Evolutionary conservation across 106 monocot genomes (phyloP), one percentile per base, ranked within the genome.

Genomic region (Dioscorea alata): DNA sequence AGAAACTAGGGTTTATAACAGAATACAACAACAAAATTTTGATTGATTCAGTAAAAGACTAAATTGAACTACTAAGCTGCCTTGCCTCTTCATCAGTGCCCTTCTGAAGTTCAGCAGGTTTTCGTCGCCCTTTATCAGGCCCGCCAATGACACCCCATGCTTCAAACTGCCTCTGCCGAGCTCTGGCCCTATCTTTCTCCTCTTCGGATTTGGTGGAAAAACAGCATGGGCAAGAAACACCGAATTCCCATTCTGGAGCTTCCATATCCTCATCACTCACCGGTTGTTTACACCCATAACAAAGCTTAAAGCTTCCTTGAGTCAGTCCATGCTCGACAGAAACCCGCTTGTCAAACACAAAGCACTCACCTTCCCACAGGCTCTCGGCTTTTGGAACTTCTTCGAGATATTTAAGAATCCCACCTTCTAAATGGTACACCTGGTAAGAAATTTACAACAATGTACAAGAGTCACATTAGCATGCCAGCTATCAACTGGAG

Each of bases 401-500:
- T 67, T 96, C 95, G 0, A 96, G 79, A 67, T 96, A 96, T 64
- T 96, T 96, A 19, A 96, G 73, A 64, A 96, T 96, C 22, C 95
- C 95, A n/a, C 91, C 95, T 75, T 96, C 80, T 68, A 96, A 74
- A 82, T 96, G 95, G 60, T 96, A 92, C 35, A 96, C 95, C 95
- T 96, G 84, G 23, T 33, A 52, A 21, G 1, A 4, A 12, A 8
- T 54, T 19, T 13, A 18, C 12, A 15, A 13, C 15, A 0, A 8
- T 42, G 1, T 10, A 42, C 42, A 42, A 10, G 42, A 42, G 42
- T 42, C 6, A 5, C 10, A 10, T 42, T 42, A 6, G 42, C 42
- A 42, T 42, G 42, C 10, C 2, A 42, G 42, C 10, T 42, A 42
- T 10, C 42, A 8, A 42, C 42, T 10, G 2, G 42, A 42, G 42